Percentiles rank a stretch among this genome's conserved stretches.
These are phyloP conservation scores for Backusella sp. DNA, from an alignment of 192 early-diverging fungal genomes.

Conservation along the genomic window DNA sequence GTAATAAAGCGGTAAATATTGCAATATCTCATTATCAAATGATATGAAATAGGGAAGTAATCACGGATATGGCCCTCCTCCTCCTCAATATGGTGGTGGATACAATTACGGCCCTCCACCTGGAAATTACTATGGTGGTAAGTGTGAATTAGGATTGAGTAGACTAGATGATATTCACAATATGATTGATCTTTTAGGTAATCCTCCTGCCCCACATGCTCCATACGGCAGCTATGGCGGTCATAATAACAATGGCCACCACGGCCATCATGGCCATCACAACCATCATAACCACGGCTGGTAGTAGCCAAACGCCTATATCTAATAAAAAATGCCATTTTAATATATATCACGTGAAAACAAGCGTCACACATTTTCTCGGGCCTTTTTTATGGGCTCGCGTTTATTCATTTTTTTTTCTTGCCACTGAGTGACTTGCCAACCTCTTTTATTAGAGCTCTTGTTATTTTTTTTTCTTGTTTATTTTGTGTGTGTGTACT, in stretches of 20 bases:
- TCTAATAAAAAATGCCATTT: background rate
- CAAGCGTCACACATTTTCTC: background rate
- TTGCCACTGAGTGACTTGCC: background rate
- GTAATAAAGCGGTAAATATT: background rate
- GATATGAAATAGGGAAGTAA: background rate
- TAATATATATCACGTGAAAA: background rate
- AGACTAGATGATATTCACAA: background rate
- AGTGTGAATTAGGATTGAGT: background rate
- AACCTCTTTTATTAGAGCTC: background rate
- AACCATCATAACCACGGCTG: background rate
- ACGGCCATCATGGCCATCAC: background rate
- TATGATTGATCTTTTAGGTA: background rate
- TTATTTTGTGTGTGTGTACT: background rate
- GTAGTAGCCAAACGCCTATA: background rate
- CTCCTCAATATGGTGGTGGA: background rate
- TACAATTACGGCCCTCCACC: background rate
- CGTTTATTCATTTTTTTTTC: background rate
- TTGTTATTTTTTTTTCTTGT: background rate
- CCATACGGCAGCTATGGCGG: background rate
- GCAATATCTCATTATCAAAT: background rate
- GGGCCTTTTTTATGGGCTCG: background rate
- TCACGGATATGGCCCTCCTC: background rate
- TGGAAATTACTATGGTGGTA: background rate
- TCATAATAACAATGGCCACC: background rate
- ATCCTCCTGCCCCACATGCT: background rate